Base-by-base conservation (phyloP, 495 filamentous ascomycete species). In the Penicillium chermesinum region DNA sequence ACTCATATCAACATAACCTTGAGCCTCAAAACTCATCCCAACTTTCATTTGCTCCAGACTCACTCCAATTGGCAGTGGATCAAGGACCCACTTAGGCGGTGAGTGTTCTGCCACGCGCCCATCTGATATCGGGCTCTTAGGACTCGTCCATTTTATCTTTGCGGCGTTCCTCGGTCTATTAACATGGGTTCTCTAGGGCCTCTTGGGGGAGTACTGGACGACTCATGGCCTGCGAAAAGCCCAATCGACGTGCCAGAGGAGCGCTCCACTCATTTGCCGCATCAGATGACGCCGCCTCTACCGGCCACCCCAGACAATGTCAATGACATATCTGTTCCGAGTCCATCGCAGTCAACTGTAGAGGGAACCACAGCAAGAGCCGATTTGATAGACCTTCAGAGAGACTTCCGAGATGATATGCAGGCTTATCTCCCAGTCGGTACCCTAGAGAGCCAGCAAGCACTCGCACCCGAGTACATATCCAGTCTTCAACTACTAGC, bases 401-500 rank as follows among this genome's bases (percentile, higher is more conserved):
- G 10, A 10, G 25, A 30, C 5, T 30, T 30, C 25, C 10, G 5
- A 10, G 25, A 5, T 4, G 25, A 30, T 4, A 10, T 5, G 4
- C 25, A 30, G 5, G 5, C 4, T 30, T 52, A 49, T 17, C 35
- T 62, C 34, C 53, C 60, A 5, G 20, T 53, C 1, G 60, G 60
- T 2, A 46, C 49, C 0, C 21, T 63, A 8, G n/a, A 42, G n/a
- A 49, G 46, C 42, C 20, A 18, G 2, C 8, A 16, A 1, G 22
- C 17, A 14, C 0, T 7, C 2, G 21, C 37, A 1, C 14, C 10
- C 9, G 67, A 50, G 19, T 57, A 58, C 14, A 35, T 45, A 12
- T 12, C 41, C 1, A 64, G 68, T 12, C 34, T 72, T n/a, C 19
- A 35, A 1, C 41, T 49, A 1, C 22, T 74, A 18, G 54, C 71